Conservation (phyloP, 2,329 filamentous ascomycete species). For the Cladophialophora bantiana region DNA sequence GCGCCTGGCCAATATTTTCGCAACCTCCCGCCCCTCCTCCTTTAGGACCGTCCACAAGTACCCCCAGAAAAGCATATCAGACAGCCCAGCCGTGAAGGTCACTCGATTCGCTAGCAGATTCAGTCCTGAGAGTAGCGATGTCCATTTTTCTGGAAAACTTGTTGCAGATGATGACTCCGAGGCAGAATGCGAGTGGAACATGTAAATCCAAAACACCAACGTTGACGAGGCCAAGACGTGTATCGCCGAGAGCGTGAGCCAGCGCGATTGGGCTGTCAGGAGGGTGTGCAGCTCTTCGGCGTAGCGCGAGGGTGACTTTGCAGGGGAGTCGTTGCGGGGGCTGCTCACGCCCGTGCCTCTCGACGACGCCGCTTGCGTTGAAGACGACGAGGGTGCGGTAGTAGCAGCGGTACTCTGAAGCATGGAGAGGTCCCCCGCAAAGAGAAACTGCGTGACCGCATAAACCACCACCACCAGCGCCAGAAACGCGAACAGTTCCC, state of each 20-base stretch:
- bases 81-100: constrained; percentile 34
- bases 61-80: constrained; percentile 42
- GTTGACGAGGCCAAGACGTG: constrained; percentile 31
- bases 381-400: constrained; percentile 8
- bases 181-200: constrained; percentile 29
- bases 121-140: constrained; percentile 6
- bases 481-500: constrained; percentile 36
- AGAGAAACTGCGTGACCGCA: constrained; percentile 33
- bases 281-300: constrained; percentile 37
- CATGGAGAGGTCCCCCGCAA: constrained; percentile 35
- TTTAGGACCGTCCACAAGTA: constrained; percentile 41
- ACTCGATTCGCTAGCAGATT: constrained; percentile 36
- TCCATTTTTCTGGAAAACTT: not conserved
- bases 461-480: constrained; percentile 31
- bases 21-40: constrained; percentile 37
- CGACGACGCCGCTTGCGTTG: too few relatives aligned
- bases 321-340: not conserved
- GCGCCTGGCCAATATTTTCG: constrained; percentile 27
- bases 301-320: constrained; percentile 22
- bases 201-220: constrained; percentile 38
- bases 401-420: constrained; percentile 1
- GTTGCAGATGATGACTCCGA: not conserved
- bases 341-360: not conserved
- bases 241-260: constrained; percentile 34
- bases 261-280: constrained; percentile 34